These are phyloP conservation scores for Gracilaria domingensis DNA, from an alignment of 23 red algal genomes.

Conservation along the genomic window DNA sequence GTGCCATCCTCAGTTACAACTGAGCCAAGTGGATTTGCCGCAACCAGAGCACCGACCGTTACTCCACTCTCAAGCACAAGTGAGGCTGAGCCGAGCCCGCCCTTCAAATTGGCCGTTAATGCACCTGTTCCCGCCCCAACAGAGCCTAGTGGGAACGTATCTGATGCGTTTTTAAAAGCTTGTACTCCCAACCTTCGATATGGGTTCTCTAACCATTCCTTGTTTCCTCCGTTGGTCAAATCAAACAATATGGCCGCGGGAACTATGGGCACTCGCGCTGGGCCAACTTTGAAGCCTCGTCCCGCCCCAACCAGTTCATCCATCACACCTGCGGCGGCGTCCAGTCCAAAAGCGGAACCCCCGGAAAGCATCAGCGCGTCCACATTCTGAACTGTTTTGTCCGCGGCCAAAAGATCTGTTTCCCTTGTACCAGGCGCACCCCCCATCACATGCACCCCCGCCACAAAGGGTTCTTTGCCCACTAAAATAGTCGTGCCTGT, in stretches of 20 bases:
- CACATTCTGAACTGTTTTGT: background rate
- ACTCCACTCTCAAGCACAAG: background rate
- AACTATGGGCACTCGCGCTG: background rate
- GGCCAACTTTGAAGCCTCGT: background rate
- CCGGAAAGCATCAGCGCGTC: conserved; percentile 16
- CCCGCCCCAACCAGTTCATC: background rate
- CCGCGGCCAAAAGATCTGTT: background rate
- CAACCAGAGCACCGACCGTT: conserved; percentile 5
- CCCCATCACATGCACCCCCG: background rate
- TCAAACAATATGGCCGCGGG: conserved; percentile 20
- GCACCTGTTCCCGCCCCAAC: background rate
- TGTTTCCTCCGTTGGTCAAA: background rate
- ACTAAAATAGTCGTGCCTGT: conserved; percentile 8
- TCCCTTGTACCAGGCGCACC: conserved; percentile 13
- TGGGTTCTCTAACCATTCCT: background rate
- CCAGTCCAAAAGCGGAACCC: conserved; percentile 3
- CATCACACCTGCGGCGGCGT: conserved; percentile 14
- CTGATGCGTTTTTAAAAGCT: background rate
- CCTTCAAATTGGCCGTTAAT: background rate
- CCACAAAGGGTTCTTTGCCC: background rate
- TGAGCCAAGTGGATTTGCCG: conserved; percentile 1
- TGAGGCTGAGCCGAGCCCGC: background rate
- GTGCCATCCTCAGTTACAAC: background rate
- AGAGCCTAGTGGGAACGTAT: background rate
- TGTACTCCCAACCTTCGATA: background rate